These are phyloP conservation scores for Mycena floridula DNA, from an alignment of 768 basidiomycete species.

Conservation along the genomic window DNA sequence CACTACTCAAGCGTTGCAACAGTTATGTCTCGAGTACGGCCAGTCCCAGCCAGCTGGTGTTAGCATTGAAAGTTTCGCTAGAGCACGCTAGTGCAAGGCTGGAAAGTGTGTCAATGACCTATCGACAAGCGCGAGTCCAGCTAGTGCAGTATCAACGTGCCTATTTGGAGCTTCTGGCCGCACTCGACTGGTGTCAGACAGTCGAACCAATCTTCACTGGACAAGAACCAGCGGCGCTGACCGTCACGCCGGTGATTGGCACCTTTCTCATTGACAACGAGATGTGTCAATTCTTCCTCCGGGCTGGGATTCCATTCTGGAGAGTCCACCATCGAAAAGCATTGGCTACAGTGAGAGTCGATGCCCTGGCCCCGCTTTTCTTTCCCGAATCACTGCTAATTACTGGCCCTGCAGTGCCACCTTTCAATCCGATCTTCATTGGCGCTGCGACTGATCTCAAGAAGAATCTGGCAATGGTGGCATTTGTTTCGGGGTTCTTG, in stretches of 20 bases:
- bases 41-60: background rate
- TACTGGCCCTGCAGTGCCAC: no score
- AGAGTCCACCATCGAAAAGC: no score
- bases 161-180: background rate
- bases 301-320: no score
- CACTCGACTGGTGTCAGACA: background rate
- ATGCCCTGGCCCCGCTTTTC: no score
- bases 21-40: background rate
- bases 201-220: background rate
- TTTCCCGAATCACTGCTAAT: no score
- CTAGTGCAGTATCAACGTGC: background rate
- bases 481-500: no score
- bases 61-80: background rate
- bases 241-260: background rate
- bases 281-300: background rate
- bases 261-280: background rate
- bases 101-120: background rate
- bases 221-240: background rate
- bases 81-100: background rate
- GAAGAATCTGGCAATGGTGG: no score
- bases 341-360: no score
- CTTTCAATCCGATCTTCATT: no score
- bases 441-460: no score
- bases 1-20: background rate
- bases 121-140: background rate